Base-by-base conservation (phyloP, 140 eudicot species). In the Cichorium intybus region DNA sequence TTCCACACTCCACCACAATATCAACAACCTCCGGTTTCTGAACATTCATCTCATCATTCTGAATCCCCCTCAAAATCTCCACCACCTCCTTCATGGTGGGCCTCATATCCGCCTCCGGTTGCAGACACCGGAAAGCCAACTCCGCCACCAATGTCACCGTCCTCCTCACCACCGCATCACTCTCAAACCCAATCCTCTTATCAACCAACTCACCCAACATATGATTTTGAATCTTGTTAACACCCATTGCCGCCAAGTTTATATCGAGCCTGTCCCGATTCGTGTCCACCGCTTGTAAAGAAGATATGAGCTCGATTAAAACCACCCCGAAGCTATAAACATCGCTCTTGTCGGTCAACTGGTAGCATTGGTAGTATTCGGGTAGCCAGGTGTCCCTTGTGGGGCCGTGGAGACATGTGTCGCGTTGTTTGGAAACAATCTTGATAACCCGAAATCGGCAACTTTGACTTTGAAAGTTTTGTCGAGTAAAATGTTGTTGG, bases 321-420 rank as follows among this genome's bases (percentile, higher is more conserved):
- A 90, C 95, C 22, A 90, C 97, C 22, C 97, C 97, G 56, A 87
- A 90, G 73, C 95, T 87, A 27, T 73, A 90, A 24, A 90, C 97
- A 46, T 87, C 97, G 29, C 97, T 90, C 77, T 84, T 90, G 62
- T 87, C 96, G 1, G 97, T 90, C 54, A 90, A 77, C 56, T 77
- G 86, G 70, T 84, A 90, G 60, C 84, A 80, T 21, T 67, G 83
- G 74, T 84, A 90, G 78, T 90, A 90, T 60, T 87, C 96, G 3
- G 97, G 97, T 87, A 90, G 18, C 97, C 97, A 6, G 97, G 97
- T 1, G 97, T 90, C 26, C 97, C 97, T 62, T 90, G 97, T 46
- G 97, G 97, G 34, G 96, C 96, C 0, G 97, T 90, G 33, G 97
- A 87, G 1, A 90, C 96, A 60, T 90, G 97, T 12, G 97, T 84